These are phyloP conservation scores for Ministeria vibrans DNA, from an alignment of 78 protist genomes.

Conservation along the genomic window DNA sequence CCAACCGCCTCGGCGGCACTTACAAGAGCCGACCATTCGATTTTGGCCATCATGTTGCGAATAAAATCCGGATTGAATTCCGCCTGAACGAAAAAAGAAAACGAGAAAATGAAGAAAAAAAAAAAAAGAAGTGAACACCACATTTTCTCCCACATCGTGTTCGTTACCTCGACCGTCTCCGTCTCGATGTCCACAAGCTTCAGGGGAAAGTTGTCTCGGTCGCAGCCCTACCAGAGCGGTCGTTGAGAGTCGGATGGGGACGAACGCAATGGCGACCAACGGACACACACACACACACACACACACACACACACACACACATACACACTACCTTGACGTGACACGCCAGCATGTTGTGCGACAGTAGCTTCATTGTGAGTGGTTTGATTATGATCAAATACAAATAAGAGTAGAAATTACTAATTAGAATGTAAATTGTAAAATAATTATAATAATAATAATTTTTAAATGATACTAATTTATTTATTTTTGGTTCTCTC, in stretches of 20 bases:
- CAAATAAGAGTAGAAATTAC: no score
- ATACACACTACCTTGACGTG: background rate
- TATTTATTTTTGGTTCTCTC: no score
- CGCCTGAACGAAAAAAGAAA: background rate
- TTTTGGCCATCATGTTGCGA: background rate
- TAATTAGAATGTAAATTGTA: no score
- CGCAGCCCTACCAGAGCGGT: background rate
- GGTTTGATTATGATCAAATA: no score
- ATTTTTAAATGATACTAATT: no score
- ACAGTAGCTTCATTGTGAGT: background rate
- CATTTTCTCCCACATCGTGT: no score
- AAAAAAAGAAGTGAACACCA: background rate
- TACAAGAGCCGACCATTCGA: background rate
- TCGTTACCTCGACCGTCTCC: background rate
- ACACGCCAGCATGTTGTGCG: conserved; percentile 6
- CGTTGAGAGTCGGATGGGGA: no score
- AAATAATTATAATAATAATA: no score
- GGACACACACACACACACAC: background rate
- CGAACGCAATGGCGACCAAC: no score
- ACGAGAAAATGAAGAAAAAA: background rate
- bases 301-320: background rate
- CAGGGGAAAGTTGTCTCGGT: background rate
- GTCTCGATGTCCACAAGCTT: background rate
- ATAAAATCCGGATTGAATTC: background rate
- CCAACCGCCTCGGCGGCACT: background rate